Evolutionary conservation across 2,329 filamentous ascomycete genomes (phyloP), one percentile per base, ranked within the genome.

Genomic region (Venturia aucupariae): DNA sequence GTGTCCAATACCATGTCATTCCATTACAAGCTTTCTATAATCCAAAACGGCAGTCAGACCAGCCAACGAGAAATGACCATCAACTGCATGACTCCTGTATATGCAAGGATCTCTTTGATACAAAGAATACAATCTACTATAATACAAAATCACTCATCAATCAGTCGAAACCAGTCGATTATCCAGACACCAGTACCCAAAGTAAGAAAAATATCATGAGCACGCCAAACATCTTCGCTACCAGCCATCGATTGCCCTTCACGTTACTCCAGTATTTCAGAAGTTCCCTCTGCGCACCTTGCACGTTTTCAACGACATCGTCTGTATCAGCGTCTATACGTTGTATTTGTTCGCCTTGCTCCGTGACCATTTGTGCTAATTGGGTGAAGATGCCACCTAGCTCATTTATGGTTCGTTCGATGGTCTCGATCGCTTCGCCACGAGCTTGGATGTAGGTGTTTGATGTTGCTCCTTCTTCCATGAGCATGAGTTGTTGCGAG

Each of bases 261-360:
- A 97, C 92, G 48, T 92, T 84, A 35, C 86, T 89, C 93, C 94
- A 99, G 77, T 97, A 99, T 76, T 97, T 97, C 78, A 99, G 85
- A 72, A 99, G 75, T 77, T 99, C 93, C 67, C 92, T 84, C 74
- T 99, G 94, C 6, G 94, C 94, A 22, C 94, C 94, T 72, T 96
- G 86, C n/a, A 99, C 93, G 71, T 99, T 99, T 72, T 97, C 93
- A 64, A 99, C 93, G 6, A 99, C 91, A 70, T 97, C 92, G 72
- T 99, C 94, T 1, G 93, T 97, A 75, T 97, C 97, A 68, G 93
- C 93, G 71, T 97, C 93, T 72, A 97, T 97, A 61, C 93, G 84
- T 77, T 97, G 91, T 68, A 99, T 96, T 89, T 96, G 96, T 77
- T 97, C 94, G 67, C 90, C 91, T 78, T 99, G 94, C 75, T 99